Conservation (phyloP, 306 rosid genomes). For the Leucaena leucocephala region DNA sequence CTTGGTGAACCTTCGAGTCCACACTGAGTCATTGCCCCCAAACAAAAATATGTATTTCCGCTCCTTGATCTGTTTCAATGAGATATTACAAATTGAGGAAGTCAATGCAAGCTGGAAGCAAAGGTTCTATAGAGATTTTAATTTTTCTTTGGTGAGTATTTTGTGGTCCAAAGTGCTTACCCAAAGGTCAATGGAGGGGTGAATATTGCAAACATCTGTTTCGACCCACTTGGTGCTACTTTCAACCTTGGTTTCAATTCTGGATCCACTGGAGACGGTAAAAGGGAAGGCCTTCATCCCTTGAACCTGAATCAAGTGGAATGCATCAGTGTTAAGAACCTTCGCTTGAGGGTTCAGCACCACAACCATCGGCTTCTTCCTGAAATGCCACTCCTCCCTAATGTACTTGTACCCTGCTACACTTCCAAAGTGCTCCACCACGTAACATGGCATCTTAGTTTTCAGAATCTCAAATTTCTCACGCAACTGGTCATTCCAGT, state of each 20-base stretch:
- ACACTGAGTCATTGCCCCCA: constrained; percentile 42
- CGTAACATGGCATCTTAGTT: constrained; percentile 40
- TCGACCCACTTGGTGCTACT: constrained; percentile 38
- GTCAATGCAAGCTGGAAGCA: neutral
- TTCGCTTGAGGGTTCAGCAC: constrained; percentile 38
- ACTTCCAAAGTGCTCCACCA: constrained; percentile 17
- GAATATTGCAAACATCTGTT: constrained; percentile 1
- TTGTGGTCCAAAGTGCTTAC: constrained; percentile 37
- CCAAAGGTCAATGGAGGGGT: constrained; percentile 37
- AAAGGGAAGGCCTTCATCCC: constrained; percentile 39
- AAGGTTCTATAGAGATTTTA: neutral
- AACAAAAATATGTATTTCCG: constrained; percentile 45
- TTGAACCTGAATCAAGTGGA: constrained; percentile 33
- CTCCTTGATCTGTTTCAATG: constrained; percentile 2
- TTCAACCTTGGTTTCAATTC: neutral
- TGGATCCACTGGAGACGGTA: neutral
- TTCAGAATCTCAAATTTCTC: constrained; percentile 23
- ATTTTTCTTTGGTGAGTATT: neutral
- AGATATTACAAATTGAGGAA: neutral
- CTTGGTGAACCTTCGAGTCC: constrained; percentile 1
- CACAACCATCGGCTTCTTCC: constrained; percentile 42
- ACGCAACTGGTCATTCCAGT: neutral
- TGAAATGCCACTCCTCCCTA: constrained; percentile 45
- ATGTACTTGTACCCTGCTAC: constrained; percentile 38
- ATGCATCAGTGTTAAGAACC: constrained; percentile 31